These are phyloP conservation scores for Gossypium mustelinum DNA, from an alignment of 345 rosid species.

Conservation along the genomic window DNA sequence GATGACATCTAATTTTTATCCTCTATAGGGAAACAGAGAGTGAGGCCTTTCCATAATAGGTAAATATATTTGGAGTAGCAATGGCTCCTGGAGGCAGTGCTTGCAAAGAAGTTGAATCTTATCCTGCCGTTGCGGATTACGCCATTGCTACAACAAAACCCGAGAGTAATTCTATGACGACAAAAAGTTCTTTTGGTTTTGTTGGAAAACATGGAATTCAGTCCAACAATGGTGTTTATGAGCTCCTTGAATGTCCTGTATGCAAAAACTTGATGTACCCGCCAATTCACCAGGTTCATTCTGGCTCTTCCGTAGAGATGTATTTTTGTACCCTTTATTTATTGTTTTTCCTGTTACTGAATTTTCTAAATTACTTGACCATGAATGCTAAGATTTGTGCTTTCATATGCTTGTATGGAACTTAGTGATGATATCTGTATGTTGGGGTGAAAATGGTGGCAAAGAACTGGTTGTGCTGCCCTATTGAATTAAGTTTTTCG, in stretches of 20 bases:
- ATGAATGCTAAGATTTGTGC: neutral
- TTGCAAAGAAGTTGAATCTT: slow-evolving; percentile 43
- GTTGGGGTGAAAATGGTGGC: neutral
- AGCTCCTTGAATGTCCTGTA: slow-evolving; percentile 55
- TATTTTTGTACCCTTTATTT: neutral
- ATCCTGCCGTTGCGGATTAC: slow-evolving; percentile 18
- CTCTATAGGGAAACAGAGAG: slow-evolving; percentile 15
- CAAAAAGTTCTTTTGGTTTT: slow-evolving; percentile 25
- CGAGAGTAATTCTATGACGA: slow-evolving; percentile 21
- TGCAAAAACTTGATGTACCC: slow-evolving; percentile 56
- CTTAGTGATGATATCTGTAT: neutral
- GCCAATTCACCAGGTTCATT: slow-evolving; percentile 64
- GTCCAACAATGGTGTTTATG: slow-evolving; percentile 44
- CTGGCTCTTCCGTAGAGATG: neutral
- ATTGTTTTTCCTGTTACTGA: neutral
- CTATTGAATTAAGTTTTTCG: neutral
- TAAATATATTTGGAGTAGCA: slow-evolving; percentile 14
- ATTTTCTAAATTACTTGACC: neutral
- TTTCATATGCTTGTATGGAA: neutral
- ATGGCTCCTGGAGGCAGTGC: slow-evolving; percentile 50
- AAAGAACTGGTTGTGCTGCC: neutral
- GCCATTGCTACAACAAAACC: slow-evolving; percentile 21
- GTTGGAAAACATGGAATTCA: slow-evolving; percentile 34
- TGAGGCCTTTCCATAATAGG: slow-evolving; percentile 14
- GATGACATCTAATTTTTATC: neutral